Evolutionary conservation across 345 rosid genomes (phyloP).

Genomic region (Passiflora organensis): DNA sequence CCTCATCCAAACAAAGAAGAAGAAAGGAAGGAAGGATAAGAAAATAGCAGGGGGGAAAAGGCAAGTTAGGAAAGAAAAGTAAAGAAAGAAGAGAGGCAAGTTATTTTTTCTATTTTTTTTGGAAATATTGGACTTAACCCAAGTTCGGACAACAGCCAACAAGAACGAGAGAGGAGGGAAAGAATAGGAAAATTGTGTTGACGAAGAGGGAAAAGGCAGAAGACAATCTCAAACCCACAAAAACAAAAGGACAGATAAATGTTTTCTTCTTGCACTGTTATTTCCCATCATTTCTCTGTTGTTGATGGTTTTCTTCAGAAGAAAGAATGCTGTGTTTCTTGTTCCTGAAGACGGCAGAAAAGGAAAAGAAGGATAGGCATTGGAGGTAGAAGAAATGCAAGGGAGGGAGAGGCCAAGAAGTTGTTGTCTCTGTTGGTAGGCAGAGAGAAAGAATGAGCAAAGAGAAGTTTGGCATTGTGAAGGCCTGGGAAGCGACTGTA

Average conservation of each 20-base stretch:
- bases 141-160: neutral
- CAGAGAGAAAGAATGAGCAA: conserved; percentile 11
- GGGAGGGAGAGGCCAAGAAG: neutral
- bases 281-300: neutral
- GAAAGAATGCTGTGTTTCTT: conserved; percentile 13
- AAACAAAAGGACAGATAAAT: neutral
- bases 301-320: conserved; percentile 1
- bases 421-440: neutral
- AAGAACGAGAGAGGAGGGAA: neutral
- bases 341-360: conserved; percentile 15
- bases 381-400: neutral
- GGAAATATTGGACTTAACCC: conserved; percentile 5
- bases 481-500: conserved; percentile 35
- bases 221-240: neutral
- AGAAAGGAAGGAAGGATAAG: neutral
- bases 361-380: neutral
- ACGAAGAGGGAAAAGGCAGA: conserved; percentile 6
- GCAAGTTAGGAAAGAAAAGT: neutral
- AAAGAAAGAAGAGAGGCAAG: conserved; percentile 9
- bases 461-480: conserved; percentile 30
- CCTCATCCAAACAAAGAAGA: neutral
- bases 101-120: no score
- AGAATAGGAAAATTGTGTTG: neutral
- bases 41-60: neutral
- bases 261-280: conserved; percentile 2